phyloP scores from a whole-genome alignment of 371 early-diverging fungal species.

The Zychaea mexicana region DNA sequence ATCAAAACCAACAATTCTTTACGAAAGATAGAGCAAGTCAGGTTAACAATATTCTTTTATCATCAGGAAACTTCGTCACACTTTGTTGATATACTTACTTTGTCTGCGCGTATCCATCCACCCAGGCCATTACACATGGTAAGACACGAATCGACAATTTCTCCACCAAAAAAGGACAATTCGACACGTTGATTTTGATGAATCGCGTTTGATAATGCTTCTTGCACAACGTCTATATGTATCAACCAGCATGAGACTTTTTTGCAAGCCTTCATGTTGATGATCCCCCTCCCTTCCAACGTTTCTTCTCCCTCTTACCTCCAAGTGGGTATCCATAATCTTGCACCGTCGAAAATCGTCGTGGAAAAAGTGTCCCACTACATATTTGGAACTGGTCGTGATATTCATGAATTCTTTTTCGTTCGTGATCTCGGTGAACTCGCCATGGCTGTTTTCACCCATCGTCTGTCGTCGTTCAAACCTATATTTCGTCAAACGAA shows the following conservation, averaged over 20 bases:
- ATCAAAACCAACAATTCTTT: conserved; percentile 93
- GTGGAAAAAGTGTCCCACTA: conserved; percentile 90
- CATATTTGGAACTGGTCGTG: conserved; percentile 74
- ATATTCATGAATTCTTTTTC: conserved; percentile 91
- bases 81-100: conserved; percentile 19
- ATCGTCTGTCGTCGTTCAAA: conserved; percentile 63
- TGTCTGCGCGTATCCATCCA: conserved; percentile 62
- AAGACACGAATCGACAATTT: conserved; percentile 86
- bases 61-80: background rate
- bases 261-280: background rate
- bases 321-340: conserved; percentile 91
- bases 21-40: background rate
- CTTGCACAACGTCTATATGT: conserved; percentile 57
- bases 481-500: conserved; percentile 26
- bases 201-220: conserved; percentile 87
- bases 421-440: conserved; percentile 71
- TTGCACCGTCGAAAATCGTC: conserved; percentile 92
- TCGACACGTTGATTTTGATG: conserved; percentile 84
- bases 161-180: conserved; percentile 90
- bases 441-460: conserved; percentile 74
- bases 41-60: conserved; percentile 1
- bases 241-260: background rate
- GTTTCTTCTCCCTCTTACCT: conserved; percentile 37
- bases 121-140: conserved; percentile 88
- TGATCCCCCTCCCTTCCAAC: no score